Evolutionary conservation across 352 stramenopile genomes (phyloP).

Genomic region (Globisporangium rhizosaccharum): DNA sequence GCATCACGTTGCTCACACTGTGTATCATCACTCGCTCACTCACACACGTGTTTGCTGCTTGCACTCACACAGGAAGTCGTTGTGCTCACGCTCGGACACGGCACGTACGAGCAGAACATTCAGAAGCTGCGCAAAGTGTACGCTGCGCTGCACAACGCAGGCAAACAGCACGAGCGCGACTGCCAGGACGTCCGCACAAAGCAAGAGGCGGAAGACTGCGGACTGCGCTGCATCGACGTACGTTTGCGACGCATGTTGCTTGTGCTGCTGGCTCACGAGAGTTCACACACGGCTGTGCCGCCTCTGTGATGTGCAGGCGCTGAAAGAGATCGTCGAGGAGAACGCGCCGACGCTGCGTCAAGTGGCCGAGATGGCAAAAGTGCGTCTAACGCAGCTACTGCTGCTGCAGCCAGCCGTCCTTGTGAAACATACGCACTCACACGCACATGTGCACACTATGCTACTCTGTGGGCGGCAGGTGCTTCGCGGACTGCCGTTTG

Average conservation of each 20-base stretch:
- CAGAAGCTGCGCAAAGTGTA: conserved; percentile 76
- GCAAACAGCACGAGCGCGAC: conserved; percentile 65
- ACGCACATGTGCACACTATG: neutral
- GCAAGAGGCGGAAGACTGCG: conserved; percentile 72
- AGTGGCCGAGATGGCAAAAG: conserved; percentile 59
- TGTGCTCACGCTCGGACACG: conserved; percentile 67
- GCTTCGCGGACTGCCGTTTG: conserved; percentile 64
- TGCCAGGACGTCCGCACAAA: conserved; percentile 69
- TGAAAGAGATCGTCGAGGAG: conserved; percentile 41
- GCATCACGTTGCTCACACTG: neutral
- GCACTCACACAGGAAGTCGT: conserved; percentile 57
- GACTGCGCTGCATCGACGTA: conserved; percentile 71
- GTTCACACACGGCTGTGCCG: neutral
- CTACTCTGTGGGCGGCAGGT: conserved; percentile 22
- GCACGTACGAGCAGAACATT: conserved; percentile 69
- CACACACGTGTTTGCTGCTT: neutral
- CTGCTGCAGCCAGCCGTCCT: neutral
- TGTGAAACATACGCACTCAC: neutral
- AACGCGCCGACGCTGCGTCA: conserved; percentile 35
- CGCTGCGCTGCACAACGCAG: conserved; percentile 64
- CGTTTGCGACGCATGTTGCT: neutral
- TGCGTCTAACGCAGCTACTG: conserved; percentile 6
- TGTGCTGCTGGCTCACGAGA: neutral
- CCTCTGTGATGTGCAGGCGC: conserved; percentile 19
- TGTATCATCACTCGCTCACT: too few relatives aligned